Evolutionary conservation across 306 rosid species (phyloP).

Genomic region (Gastrolobium bilobum): DNA sequence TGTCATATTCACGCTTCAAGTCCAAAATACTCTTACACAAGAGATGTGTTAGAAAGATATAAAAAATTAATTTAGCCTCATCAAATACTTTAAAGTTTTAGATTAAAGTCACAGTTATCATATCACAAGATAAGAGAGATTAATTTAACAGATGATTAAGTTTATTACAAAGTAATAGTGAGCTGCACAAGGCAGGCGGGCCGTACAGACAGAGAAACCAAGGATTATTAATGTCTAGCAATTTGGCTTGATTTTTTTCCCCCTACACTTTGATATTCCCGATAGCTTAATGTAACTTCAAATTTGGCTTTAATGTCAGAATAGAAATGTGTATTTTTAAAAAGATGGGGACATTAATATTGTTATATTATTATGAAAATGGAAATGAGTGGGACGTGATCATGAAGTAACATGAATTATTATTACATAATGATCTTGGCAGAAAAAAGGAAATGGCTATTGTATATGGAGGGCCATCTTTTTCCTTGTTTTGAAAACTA

Average conservation of each 20-base stretch:
- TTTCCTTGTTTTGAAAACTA: conserved; percentile 48
- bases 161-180: conserved; percentile 17
- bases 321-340: conserved; percentile 33
- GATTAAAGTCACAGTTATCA: too few species aligned
- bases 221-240: conserved; percentile 46
- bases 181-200: conserved; percentile 52
- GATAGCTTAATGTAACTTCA: conserved; percentile 40
- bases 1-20: too few species aligned
- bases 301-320: conserved; percentile 43
- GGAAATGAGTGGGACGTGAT: conserved; percentile 57
- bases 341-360: conserved; percentile 39
- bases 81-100: too few species aligned
- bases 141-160: background rate
- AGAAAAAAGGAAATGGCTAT: conserved; percentile 43
- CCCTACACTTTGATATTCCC: conserved; percentile 46
- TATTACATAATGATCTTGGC: conserved; percentile 48
- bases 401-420: conserved; percentile 52
- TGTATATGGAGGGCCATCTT: conserved; percentile 51
- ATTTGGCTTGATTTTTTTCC: conserved; percentile 19
- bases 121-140: too few species aligned
- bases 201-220: conserved; percentile 63
- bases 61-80: too few species aligned
- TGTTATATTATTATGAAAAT: conserved; percentile 49
- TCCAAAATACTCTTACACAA: too few species aligned
- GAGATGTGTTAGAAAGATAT: too few species aligned